Percentiles rank a stretch among this genome's conserved stretches.
Conservation (phyloP, 2,329 filamentous ascomycete species). For the Aplosporella prunicola region DNA sequence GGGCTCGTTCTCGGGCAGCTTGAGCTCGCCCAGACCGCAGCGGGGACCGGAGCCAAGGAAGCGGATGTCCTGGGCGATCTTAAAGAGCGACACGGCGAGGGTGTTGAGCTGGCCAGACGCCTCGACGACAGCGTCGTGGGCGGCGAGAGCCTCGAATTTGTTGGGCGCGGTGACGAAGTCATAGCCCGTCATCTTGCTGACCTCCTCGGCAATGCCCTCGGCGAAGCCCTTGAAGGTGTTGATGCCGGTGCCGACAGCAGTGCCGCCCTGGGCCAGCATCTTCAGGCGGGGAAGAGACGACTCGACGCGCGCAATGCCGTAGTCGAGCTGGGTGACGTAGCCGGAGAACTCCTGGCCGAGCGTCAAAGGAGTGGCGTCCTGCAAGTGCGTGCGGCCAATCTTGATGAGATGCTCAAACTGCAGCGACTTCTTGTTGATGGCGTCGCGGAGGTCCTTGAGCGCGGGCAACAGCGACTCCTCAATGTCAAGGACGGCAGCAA, state of each 20-base stretch:
- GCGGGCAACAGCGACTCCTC: conserved; percentile 78
- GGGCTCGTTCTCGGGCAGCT: conserved; percentile 94
- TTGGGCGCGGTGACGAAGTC: conserved; percentile 95
- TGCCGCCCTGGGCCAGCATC: conserved; percentile 87
- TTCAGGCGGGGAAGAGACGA: conserved; percentile 73
- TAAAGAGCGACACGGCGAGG: conserved; percentile 81
- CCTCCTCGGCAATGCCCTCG: conserved; percentile 82
- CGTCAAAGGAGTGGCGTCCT: conserved; percentile 92
- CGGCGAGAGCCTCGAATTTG: conserved; percentile 96
- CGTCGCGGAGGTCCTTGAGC: conserved; percentile 69
- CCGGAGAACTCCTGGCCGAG: conserved; percentile 96
- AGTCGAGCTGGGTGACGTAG: conserved; percentile 90
- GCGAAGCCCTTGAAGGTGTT: conserved; percentile 97
- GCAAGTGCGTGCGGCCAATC: conserved; percentile 94
- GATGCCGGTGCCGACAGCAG: conserved; percentile 91
- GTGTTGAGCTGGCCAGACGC: conserved; percentile 91
- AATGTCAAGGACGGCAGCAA: conserved; percentile 88
- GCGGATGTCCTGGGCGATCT: conserved; percentile 96
- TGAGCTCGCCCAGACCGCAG: conserved; percentile 88
- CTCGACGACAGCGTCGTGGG: conserved; percentile 92
- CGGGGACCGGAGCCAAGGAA: conserved; percentile 94
- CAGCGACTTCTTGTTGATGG: conserved; percentile 80
- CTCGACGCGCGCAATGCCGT: conserved; percentile 79
- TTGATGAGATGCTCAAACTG: conserved; percentile 95
- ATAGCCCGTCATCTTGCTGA: conserved; percentile 84